A percentile compares a stretch with the other conserved stretches of the same genome.
These are phyloP conservation scores for Sclerotinia sclerotiorum DNA, from an alignment of 2,329 filamentous ascomycete genomes.

Conservation along the genomic window DNA sequence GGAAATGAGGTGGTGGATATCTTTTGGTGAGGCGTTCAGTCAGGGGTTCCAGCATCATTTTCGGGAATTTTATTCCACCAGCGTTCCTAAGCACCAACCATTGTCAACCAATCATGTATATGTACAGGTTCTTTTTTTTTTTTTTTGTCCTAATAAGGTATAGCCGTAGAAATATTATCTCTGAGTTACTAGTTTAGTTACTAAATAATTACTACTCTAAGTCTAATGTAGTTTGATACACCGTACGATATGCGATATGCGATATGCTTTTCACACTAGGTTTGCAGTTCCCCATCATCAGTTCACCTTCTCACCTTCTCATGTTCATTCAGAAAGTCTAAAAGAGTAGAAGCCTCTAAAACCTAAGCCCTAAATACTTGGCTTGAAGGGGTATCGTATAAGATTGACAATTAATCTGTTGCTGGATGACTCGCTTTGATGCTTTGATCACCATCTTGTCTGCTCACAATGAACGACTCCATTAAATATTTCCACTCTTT, in stretches of 20 bases:
- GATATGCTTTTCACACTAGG: too few relatives aligned
- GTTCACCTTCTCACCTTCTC: background rate
- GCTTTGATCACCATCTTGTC: constrained; percentile 7
- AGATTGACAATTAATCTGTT: constrained; percentile 2
- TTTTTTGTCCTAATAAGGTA: too few relatives aligned
- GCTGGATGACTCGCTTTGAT: background rate
- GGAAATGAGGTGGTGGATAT: constrained; percentile 21
- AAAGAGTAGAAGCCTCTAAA: background rate
- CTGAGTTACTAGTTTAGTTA: too few relatives aligned
- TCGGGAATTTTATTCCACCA: background rate
- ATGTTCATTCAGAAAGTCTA: too few relatives aligned
- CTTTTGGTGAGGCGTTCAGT: background rate
- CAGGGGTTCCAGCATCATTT: constrained; percentile 1
- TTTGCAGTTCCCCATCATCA: background rate
- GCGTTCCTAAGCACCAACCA: background rate
- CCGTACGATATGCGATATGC: too few relatives aligned
- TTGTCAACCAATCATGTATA: background rate
- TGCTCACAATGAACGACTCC: background rate
- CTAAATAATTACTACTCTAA: too few relatives aligned
- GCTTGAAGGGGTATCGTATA: background rate
- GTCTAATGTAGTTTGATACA: too few relatives aligned
- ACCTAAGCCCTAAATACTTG: background rate
- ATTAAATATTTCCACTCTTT: background rate
- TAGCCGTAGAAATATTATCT: too few relatives aligned
- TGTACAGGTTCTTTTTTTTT: background rate